Percentiles rank a stretch among this genome's conserved stretches.
These are phyloP conservation scores for Plenodomus lindquistii DNA, from an alignment of 2,329 filamentous ascomycete genomes.

Conservation along the genomic window DNA sequence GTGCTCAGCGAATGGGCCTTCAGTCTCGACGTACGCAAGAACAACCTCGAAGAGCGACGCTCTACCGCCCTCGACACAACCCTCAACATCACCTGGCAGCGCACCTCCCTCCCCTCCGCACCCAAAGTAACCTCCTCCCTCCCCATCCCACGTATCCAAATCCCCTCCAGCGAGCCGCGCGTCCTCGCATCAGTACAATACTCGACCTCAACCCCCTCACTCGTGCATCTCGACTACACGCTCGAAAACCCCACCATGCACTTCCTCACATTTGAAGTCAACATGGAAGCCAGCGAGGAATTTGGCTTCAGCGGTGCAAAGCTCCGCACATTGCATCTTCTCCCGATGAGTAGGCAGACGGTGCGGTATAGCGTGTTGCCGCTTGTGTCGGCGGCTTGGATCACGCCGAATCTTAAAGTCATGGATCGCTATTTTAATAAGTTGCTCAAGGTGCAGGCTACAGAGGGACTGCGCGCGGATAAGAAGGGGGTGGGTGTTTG, in stretches of 20 bases:
- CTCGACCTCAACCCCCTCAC: conserved; percentile 30
- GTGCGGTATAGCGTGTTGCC: conserved; percentile 77
- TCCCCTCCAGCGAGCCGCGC: conserved; percentile 83
- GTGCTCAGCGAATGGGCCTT: conserved; percentile 74
- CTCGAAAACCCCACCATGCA: conserved; percentile 95
- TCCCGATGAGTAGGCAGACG: conserved; percentile 76
- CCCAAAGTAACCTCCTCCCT: conserved; percentile 58
- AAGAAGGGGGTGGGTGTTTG: conserved; percentile 55
- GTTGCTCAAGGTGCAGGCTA: conserved; percentile 77
- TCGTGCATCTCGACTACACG: conserved; percentile 61
- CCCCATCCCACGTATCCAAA: conserved; percentile 75
- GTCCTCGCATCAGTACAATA: conserved; percentile 63
- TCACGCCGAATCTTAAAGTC: conserved; percentile 74
- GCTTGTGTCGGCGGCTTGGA: conserved; percentile 65
- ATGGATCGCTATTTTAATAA: conserved; percentile 94
- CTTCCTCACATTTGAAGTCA: conserved; percentile 88
- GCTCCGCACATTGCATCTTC: conserved; percentile 74
- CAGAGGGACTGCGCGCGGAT: conserved; percentile 65
- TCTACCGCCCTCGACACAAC: conserved; percentile 74
- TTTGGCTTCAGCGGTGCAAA: conserved; percentile 95
- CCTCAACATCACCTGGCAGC: conserved; percentile 77
- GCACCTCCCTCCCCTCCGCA: conserved; percentile 48
- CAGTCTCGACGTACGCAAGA: conserved; percentile 73
- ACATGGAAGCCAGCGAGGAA: conserved; percentile 88
- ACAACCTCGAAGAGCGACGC: conserved; percentile 78